A percentile compares a stretch with the other conserved stretches of the same genome.
Evolutionary conservation across 768 basidiomycete species (phyloP).

Genomic region (Saitozyma sp.): DNA sequence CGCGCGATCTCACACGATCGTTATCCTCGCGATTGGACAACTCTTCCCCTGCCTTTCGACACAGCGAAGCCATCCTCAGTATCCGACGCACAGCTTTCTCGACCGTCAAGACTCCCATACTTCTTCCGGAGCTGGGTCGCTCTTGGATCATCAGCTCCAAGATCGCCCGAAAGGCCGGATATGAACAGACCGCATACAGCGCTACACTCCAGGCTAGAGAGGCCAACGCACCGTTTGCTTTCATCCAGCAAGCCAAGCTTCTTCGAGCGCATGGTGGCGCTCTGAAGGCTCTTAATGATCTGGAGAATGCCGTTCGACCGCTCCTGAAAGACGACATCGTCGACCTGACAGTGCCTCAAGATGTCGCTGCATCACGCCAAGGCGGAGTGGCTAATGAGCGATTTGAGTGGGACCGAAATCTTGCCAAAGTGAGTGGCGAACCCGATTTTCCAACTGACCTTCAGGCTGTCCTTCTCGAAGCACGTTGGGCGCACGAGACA

Average conservation of each 20-base stretch:
- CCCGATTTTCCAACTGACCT: conserved; percentile 4
- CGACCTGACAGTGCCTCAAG: conserved; percentile 8
- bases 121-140: conserved; percentile 65
- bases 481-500: conserved; percentile 90
- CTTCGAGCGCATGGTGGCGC: conserved; percentile 75
- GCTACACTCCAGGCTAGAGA: conserved; percentile 87
- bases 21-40: conserved; percentile 59
- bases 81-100: conserved; percentile 83
- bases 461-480: conserved; percentile 71
- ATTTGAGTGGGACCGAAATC: conserved; percentile 29
- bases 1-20: conserved; percentile 57
- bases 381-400: background rate
- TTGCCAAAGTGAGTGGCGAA: conserved; percentile 63
- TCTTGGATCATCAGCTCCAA: conserved; percentile 94
- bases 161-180: conserved; percentile 90
- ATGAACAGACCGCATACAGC: conserved; percentile 95
- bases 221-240: conserved; percentile 68
- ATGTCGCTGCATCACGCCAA: no score
- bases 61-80: conserved; percentile 82
- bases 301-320: conserved; percentile 65
- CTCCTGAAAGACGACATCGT: conserved; percentile 14
- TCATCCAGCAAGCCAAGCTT: conserved; percentile 87
- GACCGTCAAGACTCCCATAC: conserved; percentile 13
- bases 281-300: conserved; percentile 78
- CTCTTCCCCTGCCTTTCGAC: conserved; percentile 82